A percentile compares a stretch with the other conserved stretches of the same genome.
Conservation (phyloP, 1,284 basidiomycete species). For the Fereydounia khargensis region DNA sequence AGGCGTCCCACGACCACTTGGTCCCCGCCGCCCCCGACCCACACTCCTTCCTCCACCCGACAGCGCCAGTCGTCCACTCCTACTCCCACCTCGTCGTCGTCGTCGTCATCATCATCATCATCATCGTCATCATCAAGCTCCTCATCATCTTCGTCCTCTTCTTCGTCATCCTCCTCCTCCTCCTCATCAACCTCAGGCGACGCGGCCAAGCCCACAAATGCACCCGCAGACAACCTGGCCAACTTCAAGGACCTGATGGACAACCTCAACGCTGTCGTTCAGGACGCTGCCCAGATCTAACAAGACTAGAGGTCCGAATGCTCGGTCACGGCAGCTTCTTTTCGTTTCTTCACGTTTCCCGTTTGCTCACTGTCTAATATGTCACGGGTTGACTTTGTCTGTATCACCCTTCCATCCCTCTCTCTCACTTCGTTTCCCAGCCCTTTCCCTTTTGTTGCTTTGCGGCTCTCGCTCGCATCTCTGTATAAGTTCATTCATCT, state of each 20-base stretch:
- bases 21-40: not conserved
- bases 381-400: too few species aligned
- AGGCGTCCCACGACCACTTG: not conserved
- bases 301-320: too few species aligned
- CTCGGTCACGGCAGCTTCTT: too few species aligned
- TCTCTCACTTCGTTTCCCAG: too few species aligned
- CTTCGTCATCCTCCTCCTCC: not conserved
- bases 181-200: not conserved
- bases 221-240: not conserved
- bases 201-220: not conserved
- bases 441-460: too few species aligned
- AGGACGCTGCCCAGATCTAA: too few species aligned
- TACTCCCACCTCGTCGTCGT: not conserved
- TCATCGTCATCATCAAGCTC: not conserved
- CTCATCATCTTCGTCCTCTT: not conserved
- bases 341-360: too few species aligned
- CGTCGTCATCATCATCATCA: not conserved
- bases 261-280: too few species aligned
- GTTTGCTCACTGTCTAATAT: too few species aligned
- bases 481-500: too few species aligned
- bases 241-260: not conserved
- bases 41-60: not conserved
- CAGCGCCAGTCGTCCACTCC: not conserved
- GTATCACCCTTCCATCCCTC: too few species aligned
- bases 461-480: too few species aligned